phyloP scores from a whole-genome alignment of 371 early-diverging fungal genomes.

The Mucor plumbeus region DNA sequence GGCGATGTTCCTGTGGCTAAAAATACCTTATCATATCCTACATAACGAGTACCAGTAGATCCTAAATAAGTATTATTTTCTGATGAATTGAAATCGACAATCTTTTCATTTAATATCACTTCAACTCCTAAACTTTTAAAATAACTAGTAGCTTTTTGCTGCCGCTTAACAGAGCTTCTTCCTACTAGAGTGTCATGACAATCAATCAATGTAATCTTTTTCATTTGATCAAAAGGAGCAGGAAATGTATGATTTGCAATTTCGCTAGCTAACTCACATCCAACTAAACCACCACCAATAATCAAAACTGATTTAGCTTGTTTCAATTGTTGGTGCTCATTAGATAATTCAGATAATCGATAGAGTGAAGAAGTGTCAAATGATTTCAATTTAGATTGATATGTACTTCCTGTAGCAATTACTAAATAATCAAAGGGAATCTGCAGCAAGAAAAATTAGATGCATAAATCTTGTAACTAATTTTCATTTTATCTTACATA shows the following conservation, averaged over 20 bases:
- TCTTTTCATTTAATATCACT: constrained; percentile 63
- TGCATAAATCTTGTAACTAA: not conserved
- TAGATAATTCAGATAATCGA: constrained; percentile 28
- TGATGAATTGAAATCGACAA: constrained; percentile 46
- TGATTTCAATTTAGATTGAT: constrained; percentile 53
- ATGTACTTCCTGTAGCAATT: constrained; percentile 69
- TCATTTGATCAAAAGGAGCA: constrained; percentile 32
- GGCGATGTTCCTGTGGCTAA: constrained; percentile 47
- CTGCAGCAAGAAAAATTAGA: not conserved
- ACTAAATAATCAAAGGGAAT: constrained; percentile 67
- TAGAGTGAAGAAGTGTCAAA: constrained; percentile 44
- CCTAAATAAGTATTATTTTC: constrained; percentile 39
- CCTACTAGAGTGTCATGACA: constrained; percentile 42
- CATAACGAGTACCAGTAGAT: constrained; percentile 35
- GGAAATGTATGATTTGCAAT: constrained; percentile 50
- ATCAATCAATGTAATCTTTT: constrained; percentile 59
- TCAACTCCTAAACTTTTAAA: constrained; percentile 59
- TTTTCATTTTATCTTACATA: constrained; percentile 21
- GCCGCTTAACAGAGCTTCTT: constrained; percentile 43
- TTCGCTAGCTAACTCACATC: constrained; percentile 68
- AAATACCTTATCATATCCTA: constrained; percentile 44
- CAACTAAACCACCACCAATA: constrained; percentile 69
- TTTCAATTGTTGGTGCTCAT: constrained; percentile 58
- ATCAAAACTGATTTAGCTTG: constrained; percentile 58
- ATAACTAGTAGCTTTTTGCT: constrained; percentile 49